These are phyloP conservation scores for Trichopus zeylanicus DNA, from an alignment of 116 monocot genomes.

Conservation along the genomic window DNA sequence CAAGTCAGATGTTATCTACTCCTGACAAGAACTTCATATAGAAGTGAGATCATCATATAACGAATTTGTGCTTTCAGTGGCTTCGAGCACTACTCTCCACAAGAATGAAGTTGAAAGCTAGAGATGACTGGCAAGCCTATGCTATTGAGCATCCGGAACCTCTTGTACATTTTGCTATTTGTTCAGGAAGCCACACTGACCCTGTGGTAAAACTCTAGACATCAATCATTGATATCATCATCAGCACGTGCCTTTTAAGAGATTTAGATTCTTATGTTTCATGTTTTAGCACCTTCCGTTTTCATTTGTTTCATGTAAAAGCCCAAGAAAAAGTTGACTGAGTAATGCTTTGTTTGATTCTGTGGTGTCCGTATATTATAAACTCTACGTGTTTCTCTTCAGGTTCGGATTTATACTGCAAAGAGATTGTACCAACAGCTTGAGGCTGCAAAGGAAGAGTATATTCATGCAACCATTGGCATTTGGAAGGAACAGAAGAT, in stretches of 20 bases:
- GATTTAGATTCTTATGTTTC: not conserved
- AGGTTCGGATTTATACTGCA: slow-evolving; percentile 74
- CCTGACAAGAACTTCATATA: no score
- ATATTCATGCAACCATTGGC: slow-evolving; percentile 70
- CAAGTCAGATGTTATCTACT: no score
- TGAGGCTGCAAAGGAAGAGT: slow-evolving; percentile 85
- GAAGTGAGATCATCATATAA: no score
- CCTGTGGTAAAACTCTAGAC: slow-evolving; percentile 59
- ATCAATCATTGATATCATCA: not conserved
- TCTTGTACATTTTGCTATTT: slow-evolving; percentile 79
- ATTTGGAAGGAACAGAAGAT: slow-evolving; percentile 75
- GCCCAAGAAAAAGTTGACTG: no score
- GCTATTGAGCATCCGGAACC: slow-evolving; percentile 71
- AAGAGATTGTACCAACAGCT: slow-evolving; percentile 65
- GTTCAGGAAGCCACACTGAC: slow-evolving; percentile 92
- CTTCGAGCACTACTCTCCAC: slow-evolving; percentile 57
- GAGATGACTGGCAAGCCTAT: slow-evolving; percentile 60
- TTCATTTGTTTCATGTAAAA: no score
- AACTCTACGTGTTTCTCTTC: no score
- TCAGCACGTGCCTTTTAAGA: no score
- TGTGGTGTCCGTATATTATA: no score
- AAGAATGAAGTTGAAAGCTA: slow-evolving; percentile 39
- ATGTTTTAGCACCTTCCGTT: no score
- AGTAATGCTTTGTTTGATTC: no score
- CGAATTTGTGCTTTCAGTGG: slow-evolving; percentile 41